A percentile compares a stretch with the other conserved stretches of the same genome.
Evolutionary conservation across 2,329 filamentous ascomycete genomes (phyloP).

Genomic region (Colletotrichum sp.): DNA sequence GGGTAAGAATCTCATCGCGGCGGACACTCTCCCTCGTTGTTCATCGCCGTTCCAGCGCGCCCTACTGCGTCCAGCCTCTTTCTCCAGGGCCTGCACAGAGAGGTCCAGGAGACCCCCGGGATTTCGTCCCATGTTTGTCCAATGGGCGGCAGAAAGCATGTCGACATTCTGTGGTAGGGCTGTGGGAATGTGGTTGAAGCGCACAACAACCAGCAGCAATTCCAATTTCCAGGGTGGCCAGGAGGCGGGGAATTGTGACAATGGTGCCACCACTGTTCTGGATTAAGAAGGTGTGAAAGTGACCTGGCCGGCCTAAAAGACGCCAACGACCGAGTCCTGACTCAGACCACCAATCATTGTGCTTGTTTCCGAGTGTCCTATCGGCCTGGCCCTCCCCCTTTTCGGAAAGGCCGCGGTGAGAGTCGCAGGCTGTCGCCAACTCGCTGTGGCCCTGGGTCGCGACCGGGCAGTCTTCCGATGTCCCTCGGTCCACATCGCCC

Average conservation of each 20-base stretch:
- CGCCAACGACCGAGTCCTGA: slow-evolving; percentile 19
- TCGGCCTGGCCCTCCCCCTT: slow-evolving; percentile 16
- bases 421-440: neutral
- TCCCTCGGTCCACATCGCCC: neutral
- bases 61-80: slow-evolving; percentile 1
- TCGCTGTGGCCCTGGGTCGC: neutral
- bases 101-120: neutral
- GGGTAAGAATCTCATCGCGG: neutral
- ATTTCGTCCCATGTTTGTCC: slow-evolving; percentile 7
- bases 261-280: slow-evolving; percentile 23
- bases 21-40: neutral
- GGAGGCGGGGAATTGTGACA: slow-evolving; percentile 16
- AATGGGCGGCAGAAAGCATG: neutral
- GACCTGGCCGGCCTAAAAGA: slow-evolving; percentile 13
- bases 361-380: neutral
- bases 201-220: neutral
- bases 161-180: slow-evolving; percentile 5
- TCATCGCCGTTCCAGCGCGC: neutral
- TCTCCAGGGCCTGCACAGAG: neutral
- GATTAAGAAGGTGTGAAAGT: slow-evolving; percentile 21
- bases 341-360: slow-evolving; percentile 19
- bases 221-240: slow-evolving; percentile 18
- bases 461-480: neutral
- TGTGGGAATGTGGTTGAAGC: slow-evolving; percentile 8
- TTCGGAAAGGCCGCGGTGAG: slow-evolving; percentile 19